Base-by-base conservation (phyloP, 768 basidiomycete species). In the Trametes elegans region DNA sequence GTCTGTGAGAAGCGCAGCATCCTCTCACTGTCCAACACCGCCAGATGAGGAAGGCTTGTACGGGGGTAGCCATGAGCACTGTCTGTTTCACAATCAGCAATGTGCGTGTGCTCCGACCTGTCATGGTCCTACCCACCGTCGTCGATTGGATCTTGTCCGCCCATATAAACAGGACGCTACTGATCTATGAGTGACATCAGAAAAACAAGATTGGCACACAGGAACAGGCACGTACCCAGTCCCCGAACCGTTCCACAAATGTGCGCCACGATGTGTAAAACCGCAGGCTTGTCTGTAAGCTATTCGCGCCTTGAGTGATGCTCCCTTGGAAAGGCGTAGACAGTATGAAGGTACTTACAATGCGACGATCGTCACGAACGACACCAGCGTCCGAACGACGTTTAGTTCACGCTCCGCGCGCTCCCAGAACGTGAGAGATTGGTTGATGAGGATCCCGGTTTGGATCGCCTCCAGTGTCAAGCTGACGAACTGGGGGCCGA, bases 11-110 rank as follows among this genome's bases (percentile, higher is more conserved):
- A n/a, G n/a, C n/a, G n/a, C n/a, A n/a, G n/a, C n/a, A n/a, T 35
- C 2, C 10, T 40, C 64, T 21, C 23, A 68, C 66, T 27, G 52
- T 49, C 67, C 67, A 68, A 53, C 67, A 68, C 23, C 67, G 57
- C 63, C 65, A 64, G 26, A 61, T 66, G 10, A 66, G 55, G 46
- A 68, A 68, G 1, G 55, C 55, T 44, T 68, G 67, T n/a, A 68
- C 60, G 0, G 67, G 67, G 9, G 62, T 55, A 1, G 67, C 63
- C 49, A 68, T 61, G 13, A 59, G 18, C 7, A 59, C 49, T 7
- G 63, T 64, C 66, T 67, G 41, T 40, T 3, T 14, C 24, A 14
- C 11, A 5, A 7, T 36, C 9, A 27, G 34, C 7, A 5, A 6
- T 19, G n/a, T n/a, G n/a, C n/a, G n/a, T n/a, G n/a, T n/a, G 26